These are phyloP conservation scores for Pichia sp. DNA, from an alignment of 1,139 yeast species.

Conservation along the genomic window DNA sequence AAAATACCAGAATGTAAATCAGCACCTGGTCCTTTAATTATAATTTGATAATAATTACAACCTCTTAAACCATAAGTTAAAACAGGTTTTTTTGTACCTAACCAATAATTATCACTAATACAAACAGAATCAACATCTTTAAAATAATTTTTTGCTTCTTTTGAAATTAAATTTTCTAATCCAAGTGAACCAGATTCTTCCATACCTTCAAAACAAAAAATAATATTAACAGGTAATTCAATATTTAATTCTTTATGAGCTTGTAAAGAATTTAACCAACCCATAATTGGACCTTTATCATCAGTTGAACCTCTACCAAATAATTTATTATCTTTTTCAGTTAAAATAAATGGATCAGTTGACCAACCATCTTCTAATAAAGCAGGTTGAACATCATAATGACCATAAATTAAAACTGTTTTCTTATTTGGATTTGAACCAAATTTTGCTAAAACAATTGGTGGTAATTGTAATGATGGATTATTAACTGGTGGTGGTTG, in stretches of 20 bases:
- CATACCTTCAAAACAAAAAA: slow-evolving; percentile 97
- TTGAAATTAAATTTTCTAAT: slow-evolving; percentile 70
- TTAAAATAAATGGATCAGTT: slow-evolving; percentile 79
- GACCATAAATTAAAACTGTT: slow-evolving; percentile 89
- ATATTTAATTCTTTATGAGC: slow-evolving; percentile 81
- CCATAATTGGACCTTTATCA: slow-evolving; percentile 96
- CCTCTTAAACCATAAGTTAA: slow-evolving; percentile 97
- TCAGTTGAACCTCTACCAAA: slow-evolving; percentile 95
- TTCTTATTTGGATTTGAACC: slow-evolving; percentile 78
- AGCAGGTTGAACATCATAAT: slow-evolving; percentile 98
- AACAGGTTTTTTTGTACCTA: slow-evolving; percentile 94
- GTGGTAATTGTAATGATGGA: slow-evolving; percentile 71
- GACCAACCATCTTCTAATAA: slow-evolving; percentile 88
- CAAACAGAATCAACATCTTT: slow-evolving; percentile 89
- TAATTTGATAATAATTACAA: slow-evolving; percentile 82
- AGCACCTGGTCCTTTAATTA: slow-evolving; percentile 86
- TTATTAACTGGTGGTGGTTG: slow-evolving; percentile 83
- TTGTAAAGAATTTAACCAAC: slow-evolving; percentile 90
- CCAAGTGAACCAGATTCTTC: slow-evolving; percentile 97
- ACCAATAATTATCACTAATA: slow-evolving; percentile 96
- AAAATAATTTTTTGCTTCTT: slow-evolving; percentile 75
- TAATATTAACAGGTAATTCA: slow-evolving; percentile 88
- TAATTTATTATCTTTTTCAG: slow-evolving; percentile 55
- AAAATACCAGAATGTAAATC: slow-evolving; percentile 96
- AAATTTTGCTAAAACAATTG: slow-evolving; percentile 80